Percentiles rank a stretch among this genome's conserved stretches.
Evolutionary conservation across 805 yeast species (phyloP).

Genomic region (Yarrowia sp.): DNA sequence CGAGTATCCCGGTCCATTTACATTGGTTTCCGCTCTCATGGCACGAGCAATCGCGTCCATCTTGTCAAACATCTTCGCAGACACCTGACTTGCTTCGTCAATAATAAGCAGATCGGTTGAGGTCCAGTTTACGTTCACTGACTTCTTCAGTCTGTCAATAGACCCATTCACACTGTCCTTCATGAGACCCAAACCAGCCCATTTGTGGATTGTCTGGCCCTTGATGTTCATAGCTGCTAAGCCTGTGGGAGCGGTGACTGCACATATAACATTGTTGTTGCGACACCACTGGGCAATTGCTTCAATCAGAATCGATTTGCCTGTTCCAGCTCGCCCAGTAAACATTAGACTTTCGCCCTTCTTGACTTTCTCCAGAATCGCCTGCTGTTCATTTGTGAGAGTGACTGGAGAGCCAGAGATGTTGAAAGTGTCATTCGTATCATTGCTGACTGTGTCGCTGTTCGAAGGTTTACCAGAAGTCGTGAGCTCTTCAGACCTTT

Average conservation of each 20-base stretch:
- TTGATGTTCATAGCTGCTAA: slow-evolving; percentile 91
- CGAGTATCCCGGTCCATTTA: not conserved
- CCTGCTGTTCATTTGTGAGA: slow-evolving; percentile 20
- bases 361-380: slow-evolving; percentile 7
- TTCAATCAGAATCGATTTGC: slow-evolving; percentile 19
- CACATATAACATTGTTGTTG: slow-evolving; percentile 56
- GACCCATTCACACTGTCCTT: slow-evolving; percentile 47
- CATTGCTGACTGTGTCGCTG: too few relatives aligned
- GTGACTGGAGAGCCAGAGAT: not conserved
- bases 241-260: slow-evolving; percentile 95
- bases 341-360: not conserved
- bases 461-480: too few relatives aligned
- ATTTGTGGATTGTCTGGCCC: slow-evolving; percentile 84
- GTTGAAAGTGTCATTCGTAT: too few relatives aligned
- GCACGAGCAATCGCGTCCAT: slow-evolving; percentile 70
- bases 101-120: slow-evolving; percentile 72
- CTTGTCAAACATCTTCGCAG: slow-evolving; percentile 74
- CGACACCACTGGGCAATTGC: not conserved
- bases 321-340: slow-evolving; percentile 30
- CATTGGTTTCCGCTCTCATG: slow-evolving; percentile 48
- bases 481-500: too few relatives aligned
- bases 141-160: not conserved
- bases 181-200: slow-evolving; percentile 84
- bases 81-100: slow-evolving; percentile 95
- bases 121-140: slow-evolving; percentile 58